These are phyloP conservation scores for Fusarium agapanthi DNA, from an alignment of 2,329 filamentous ascomycete species.

Conservation along the genomic window DNA sequence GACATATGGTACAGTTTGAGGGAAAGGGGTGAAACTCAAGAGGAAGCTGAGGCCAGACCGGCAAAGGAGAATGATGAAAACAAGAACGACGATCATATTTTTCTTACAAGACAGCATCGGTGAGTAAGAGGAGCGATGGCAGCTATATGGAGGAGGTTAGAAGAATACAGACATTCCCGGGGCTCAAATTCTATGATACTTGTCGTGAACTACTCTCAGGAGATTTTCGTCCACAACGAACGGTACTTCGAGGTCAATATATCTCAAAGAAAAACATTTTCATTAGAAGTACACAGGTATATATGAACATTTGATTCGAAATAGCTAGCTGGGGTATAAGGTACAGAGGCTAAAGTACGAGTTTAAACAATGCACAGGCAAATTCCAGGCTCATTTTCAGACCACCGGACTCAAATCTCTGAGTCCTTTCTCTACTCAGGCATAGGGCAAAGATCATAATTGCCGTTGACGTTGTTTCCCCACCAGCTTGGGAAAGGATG, in stretches of 20 bases:
- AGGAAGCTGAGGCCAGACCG: neutral
- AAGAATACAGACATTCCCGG: neutral
- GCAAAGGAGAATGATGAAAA: neutral
- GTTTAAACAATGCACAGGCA: neutral
- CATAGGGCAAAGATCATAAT: constrained; percentile 58
- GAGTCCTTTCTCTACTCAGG: constrained; percentile 35
- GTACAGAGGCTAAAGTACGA: neutral
- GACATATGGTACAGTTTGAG: neutral
- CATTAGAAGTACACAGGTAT: neutral
- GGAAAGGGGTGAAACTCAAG: neutral
- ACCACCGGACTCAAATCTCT: too few species aligned
- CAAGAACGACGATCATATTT: neutral
- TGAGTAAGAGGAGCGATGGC: too few species aligned
- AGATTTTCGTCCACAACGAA: too few species aligned
- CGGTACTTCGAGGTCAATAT: too few species aligned
- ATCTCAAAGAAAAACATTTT: neutral
- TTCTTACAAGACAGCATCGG: fast-evolving
- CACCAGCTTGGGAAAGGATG: constrained; percentile 62
- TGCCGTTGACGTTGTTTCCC: constrained; percentile 60
- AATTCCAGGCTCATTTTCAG: neutral
- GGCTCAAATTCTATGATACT: neutral
- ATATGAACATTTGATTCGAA: neutral
- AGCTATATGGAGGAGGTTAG: fast-evolving
- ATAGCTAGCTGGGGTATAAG: neutral
- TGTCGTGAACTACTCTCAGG: neutral